These are phyloP conservation scores for Hyparrhenia diplandra DNA, from an alignment of 176 grass and related monocot species.

Conservation along the genomic window DNA sequence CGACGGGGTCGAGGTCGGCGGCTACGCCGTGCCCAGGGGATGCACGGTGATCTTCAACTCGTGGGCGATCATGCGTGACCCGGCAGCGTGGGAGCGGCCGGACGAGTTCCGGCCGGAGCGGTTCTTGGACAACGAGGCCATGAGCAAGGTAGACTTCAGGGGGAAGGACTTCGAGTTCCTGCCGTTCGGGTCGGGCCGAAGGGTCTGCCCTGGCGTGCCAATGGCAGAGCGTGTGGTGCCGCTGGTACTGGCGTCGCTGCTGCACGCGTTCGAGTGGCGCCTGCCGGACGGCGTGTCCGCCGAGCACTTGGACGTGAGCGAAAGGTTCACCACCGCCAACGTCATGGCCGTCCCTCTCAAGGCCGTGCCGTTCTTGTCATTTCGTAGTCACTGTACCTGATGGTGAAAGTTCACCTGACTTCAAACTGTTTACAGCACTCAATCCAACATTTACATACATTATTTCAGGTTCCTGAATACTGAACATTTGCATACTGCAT, in stretches of 20 bases:
- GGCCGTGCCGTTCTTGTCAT: too few relatives aligned
- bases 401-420: too few relatives aligned
- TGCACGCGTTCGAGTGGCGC: constrained; percentile 43
- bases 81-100: constrained; percentile 23
- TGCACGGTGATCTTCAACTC: constrained; percentile 26
- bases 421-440: too few relatives aligned
- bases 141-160: neutral
- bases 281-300: constrained; percentile 25
- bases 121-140: neutral
- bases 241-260: constrained; percentile 30
- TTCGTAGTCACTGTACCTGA: too few relatives aligned
- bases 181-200: constrained; percentile 39
- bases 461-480: neutral
- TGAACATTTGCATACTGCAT: neutral
- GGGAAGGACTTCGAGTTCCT: constrained; percentile 34
- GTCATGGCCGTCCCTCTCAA: neutral
- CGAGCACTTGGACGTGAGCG: constrained; percentile 21
- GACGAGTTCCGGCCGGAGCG: constrained; percentile 38
- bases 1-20: constrained; percentile 20
- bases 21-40: constrained; percentile 33
- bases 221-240: constrained; percentile 32
- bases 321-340: constrained; percentile 18
- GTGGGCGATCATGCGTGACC: constrained; percentile 40
- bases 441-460: neutral
- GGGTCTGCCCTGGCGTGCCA: constrained; percentile 36